phyloP scores from a whole-genome alignment of 169 alveolate genomes.

The Cardiosporidium cionae region DNA sequence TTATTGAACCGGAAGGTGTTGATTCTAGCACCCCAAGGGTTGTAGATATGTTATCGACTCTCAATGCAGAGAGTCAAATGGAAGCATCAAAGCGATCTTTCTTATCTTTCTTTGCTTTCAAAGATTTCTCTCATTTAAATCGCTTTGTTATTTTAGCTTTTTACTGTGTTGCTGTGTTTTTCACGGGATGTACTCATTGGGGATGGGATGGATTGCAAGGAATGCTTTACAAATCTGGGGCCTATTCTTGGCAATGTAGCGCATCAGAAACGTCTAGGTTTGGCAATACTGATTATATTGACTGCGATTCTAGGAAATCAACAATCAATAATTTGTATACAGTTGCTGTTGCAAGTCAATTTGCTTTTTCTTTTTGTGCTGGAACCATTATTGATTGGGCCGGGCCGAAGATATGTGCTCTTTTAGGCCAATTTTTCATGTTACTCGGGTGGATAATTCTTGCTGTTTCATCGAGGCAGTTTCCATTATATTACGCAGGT shows the following conservation, averaged over 20 bases:
- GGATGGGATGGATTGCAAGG: slow-evolving; percentile 41
- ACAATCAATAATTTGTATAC: slow-evolving; percentile 19
- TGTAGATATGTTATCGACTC: too few relatives aligned
- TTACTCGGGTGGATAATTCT: slow-evolving; percentile 22
- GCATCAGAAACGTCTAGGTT: neutral
- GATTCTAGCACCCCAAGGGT: too few relatives aligned
- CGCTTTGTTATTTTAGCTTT: slow-evolving; percentile 12
- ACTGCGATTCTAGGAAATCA: slow-evolving; percentile 17
- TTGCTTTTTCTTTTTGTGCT: slow-evolving; percentile 14
- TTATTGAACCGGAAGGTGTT: too few relatives aligned
- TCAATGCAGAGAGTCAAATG: too few relatives aligned
- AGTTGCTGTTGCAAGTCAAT: slow-evolving; percentile 7
- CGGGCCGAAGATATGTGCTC: slow-evolving; percentile 27
- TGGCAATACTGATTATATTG: slow-evolving; percentile 3
- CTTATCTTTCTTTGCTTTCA: too few relatives aligned
- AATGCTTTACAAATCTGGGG: slow-evolving; percentile 36
- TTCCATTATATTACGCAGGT: slow-evolving; percentile 19
- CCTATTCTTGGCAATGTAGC: slow-evolving; percentile 27
- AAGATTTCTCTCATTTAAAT: too few relatives aligned
- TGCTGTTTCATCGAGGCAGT: neutral
- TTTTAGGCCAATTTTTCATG: slow-evolving; percentile 3
- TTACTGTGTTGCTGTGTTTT: slow-evolving; percentile 15
- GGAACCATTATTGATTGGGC: slow-evolving; percentile 17
- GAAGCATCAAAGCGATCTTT: too few relatives aligned
- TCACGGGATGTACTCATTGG: slow-evolving; percentile 36